Base-by-base conservation (phyloP, 768 basidiomycete species). In the Thelephora aurantiotincta region DNA sequence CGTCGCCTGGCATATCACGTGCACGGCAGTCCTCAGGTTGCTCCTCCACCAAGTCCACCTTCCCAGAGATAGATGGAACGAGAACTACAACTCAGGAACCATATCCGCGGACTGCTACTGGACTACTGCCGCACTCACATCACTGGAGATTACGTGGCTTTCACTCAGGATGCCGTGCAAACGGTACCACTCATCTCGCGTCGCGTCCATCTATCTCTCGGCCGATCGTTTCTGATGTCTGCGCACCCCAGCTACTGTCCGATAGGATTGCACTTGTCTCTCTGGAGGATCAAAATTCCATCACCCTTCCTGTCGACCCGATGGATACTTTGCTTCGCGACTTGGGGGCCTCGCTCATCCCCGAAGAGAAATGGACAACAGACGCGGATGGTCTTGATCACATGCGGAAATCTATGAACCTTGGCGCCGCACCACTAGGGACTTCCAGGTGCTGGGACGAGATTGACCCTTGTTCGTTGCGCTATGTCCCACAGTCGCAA, bases 251-350 rank as follows among this genome's bases (percentile, higher is more conserved):
- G 63, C 55, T 77, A 45, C 52, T 70, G 47, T 53, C 63, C 16
- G 58, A 66, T 48, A 62, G 61, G 46, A 61, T 78, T 9, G 55
- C 62, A 34, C 55, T 57, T 43, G 63, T 78, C 12, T 71, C 79
- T 1, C 57, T 67, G 35, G 62, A 65, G 34, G 78, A 82, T 49
- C 68, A 72, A 1, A 68, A 66, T 35, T 72, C 73, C 2, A 65
- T 81, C 14, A 55, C 63, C 12, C 62, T 79, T 12, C 73, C 74
- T n/a, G 57, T 63, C 14, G 78, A 82, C 36, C 78, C 80, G 12
- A 71, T 76, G 46, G 68, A 73, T 1, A 57, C 57, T 11, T 64
- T 81, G 9, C 38, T 14, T 58, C 59, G 26, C 55, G 58, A 16
- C 49, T 64, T 16, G 57, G 67, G 59, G 55, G 55, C 44, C 48